Evolutionary conservation across 2,329 filamentous ascomycete genomes (phyloP), one percentile per base, ranked within the genome.

Genomic region (Fusarium pininemorale): DNA sequence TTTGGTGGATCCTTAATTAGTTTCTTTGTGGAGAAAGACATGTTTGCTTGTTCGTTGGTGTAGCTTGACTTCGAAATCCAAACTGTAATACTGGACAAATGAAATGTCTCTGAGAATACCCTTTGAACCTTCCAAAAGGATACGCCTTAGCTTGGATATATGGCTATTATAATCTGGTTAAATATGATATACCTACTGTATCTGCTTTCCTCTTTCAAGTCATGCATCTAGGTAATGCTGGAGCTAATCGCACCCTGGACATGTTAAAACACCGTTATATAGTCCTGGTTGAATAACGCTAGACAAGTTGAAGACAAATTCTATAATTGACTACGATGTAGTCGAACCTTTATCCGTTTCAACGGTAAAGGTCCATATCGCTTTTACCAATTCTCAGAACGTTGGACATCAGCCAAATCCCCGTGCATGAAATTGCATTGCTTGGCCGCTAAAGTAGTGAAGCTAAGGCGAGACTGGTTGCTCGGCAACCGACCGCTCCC

Each of bases 401-500:
- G 45, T 62, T 58, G 51, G 51, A 51, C 7, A 56, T 37, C 30
- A 51, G 42, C 51, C 32, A 50, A 37, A 60, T 56, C 28, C 30
- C 32, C 45, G 35, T 32, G 41, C 66, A 65, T 69, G 44, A 70
- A 42, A 70, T 44, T 70, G 66, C 66, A 70, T 66, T 35, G 32
- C 66, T 51, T 38, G 50, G 67, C 57, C 57, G 45, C 72, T 61
- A 35, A 35, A 14, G 14, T 15, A 73, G 63, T 28, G 10, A 28
- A 28, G n/a, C 30, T 59, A 28, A 44, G 32, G 42, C 51, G 50
- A 50, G 39, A 57, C 50, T 62, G n/a, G 81, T 82, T 82, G 81
- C 79, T 75, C 72, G 72, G 78, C 79, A 82, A 81, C 79, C 75
- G 59, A 63, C 53, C 70, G 32, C 59, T 60, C 63, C 50, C 71